Evolutionary conservation across 371 early-diverging fungal genomes (phyloP).

Genomic region (Nematocida sp.): DNA sequence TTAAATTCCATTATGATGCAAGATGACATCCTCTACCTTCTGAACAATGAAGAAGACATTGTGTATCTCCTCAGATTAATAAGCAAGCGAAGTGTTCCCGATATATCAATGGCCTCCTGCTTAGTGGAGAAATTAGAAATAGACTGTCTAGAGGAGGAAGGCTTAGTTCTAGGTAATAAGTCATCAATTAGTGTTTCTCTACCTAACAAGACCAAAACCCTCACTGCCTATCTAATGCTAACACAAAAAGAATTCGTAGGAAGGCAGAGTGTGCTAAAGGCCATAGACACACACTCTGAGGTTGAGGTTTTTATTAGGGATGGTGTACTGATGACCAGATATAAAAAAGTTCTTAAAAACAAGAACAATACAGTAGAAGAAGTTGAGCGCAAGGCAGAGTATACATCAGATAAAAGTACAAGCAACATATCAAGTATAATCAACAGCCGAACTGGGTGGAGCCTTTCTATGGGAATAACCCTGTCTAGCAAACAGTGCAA

Average conservation of each 20-base stretch:
- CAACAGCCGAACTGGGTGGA: conserved; percentile 45
- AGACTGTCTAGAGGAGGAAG: conserved; percentile 5
- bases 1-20: conserved; percentile 14
- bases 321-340: conserved; percentile 2
- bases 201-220: not conserved
- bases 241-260: conserved; percentile 53
- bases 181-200: conserved; percentile 10
- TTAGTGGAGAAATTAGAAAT: conserved; percentile 39
- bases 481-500: not conserved
- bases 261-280: conserved; percentile 32
- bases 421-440: conserved; percentile 1
- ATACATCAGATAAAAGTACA: not conserved
- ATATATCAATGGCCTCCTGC: not conserved
- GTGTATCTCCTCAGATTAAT: conserved; percentile 3
- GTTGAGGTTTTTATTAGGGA: conserved; percentile 38
- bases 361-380: not conserved
- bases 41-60: conserved; percentile 45
- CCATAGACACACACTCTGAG: not conserved
- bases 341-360: not conserved
- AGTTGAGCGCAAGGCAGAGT: not conserved
- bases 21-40: conserved; percentile 16
- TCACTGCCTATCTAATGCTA: conserved; percentile 15
- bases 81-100: not conserved
- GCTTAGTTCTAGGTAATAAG: conserved; percentile 18
- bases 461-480: conserved; percentile 16